Conservation (phyloP, 2,329 filamentous ascomycete species). For the Epichloe sp. region DNA sequence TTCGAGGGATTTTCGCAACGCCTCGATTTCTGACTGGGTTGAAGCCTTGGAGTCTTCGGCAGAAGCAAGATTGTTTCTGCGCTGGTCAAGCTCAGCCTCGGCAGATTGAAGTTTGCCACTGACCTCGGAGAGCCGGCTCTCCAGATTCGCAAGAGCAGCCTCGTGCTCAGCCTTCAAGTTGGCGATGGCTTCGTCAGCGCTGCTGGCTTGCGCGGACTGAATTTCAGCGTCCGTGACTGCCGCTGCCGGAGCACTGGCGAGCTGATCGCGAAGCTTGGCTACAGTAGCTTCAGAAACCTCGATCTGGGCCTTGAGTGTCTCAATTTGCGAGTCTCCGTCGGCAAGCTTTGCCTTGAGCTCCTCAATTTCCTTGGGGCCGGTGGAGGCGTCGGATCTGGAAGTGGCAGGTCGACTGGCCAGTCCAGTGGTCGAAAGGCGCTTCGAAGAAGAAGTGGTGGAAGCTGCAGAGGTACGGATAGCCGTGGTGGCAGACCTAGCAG, state of each 20-base stretch:
- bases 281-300: constrained; percentile 42
- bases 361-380: constrained; percentile 42
- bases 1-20: constrained; percentile 38
- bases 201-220: constrained; percentile 23
- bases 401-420: constrained; percentile 20
- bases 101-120: constrained; percentile 37
- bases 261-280: constrained; percentile 37
- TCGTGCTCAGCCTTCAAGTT: constrained; percentile 37
- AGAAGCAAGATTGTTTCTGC: constrained; percentile 35
- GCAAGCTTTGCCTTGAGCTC: constrained; percentile 46
- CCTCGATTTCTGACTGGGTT: constrained; percentile 33
- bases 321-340: constrained; percentile 44
- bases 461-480: constrained; percentile 24
- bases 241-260: constrained; percentile 27
- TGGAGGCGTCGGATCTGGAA: constrained; percentile 25
- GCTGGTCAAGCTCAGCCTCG: constrained; percentile 36
- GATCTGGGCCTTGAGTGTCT: constrained; percentile 43
- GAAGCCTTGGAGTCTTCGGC: constrained; percentile 36
- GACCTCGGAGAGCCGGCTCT: constrained; percentile 33
- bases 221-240: constrained; percentile 25
- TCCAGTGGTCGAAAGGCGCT: constrained; percentile 41
- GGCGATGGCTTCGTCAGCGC: constrained; percentile 30
- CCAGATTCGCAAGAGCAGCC: constrained; percentile 32
- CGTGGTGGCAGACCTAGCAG: constrained; percentile 22
- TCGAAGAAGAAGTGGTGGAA: constrained; percentile 31